Percentiles rank a stretch among this genome's conserved stretches.
Evolutionary conservation across 805 yeast species (phyloP).

Genomic region (Wickerhamiella azymoides): DNA sequence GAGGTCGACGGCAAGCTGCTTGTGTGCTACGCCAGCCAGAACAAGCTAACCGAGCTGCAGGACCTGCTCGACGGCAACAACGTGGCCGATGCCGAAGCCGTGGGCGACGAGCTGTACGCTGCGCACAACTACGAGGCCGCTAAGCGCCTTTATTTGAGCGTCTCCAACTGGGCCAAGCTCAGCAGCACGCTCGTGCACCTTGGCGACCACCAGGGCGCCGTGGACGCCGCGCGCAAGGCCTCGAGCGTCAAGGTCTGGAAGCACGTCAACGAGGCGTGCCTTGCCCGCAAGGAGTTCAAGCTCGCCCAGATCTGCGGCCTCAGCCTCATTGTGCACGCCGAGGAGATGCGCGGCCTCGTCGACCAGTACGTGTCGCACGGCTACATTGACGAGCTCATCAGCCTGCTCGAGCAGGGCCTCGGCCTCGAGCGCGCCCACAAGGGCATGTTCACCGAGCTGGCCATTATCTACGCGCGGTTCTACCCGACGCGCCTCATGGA

Average conservation of each 20-base stretch:
- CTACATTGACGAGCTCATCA: slow-evolving; percentile 78
- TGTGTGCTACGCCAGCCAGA: slow-evolving; percentile 71
- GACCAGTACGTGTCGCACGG: slow-evolving; percentile 78
- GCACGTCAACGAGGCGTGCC: slow-evolving; percentile 93
- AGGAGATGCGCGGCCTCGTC: slow-evolving; percentile 84
- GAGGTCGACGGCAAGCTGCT: slow-evolving; percentile 84
- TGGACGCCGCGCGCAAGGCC: slow-evolving; percentile 97
- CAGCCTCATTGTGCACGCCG: slow-evolving; percentile 93
- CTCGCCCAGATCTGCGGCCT: slow-evolving; percentile 97
- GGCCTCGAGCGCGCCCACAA: slow-evolving; percentile 97
- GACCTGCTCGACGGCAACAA: slow-evolving; percentile 72
- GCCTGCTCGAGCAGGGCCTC: slow-evolving; percentile 88
- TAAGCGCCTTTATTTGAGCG: slow-evolving; percentile 66
- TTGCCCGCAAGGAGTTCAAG: slow-evolving; percentile 87
- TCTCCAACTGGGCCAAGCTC: slow-evolving; percentile 87
- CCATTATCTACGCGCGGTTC: slow-evolving; percentile 80
- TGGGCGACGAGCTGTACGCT: slow-evolving; percentile 83
- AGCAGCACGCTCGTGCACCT: slow-evolving; percentile 93
- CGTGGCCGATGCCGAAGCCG: slow-evolving; percentile 80
- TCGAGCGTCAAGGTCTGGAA: slow-evolving; percentile 91
- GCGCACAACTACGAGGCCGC: slow-evolving; percentile 84
- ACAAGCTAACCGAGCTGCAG: slow-evolving; percentile 65
- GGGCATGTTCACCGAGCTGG: slow-evolving; percentile 99
- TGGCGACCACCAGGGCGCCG: slow-evolving; percentile 89
- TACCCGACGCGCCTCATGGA: slow-evolving; percentile 85